These are phyloP conservation scores for Trematosphaeria pertusa DNA, from an alignment of 2,329 filamentous ascomycete species.

Conservation along the genomic window DNA sequence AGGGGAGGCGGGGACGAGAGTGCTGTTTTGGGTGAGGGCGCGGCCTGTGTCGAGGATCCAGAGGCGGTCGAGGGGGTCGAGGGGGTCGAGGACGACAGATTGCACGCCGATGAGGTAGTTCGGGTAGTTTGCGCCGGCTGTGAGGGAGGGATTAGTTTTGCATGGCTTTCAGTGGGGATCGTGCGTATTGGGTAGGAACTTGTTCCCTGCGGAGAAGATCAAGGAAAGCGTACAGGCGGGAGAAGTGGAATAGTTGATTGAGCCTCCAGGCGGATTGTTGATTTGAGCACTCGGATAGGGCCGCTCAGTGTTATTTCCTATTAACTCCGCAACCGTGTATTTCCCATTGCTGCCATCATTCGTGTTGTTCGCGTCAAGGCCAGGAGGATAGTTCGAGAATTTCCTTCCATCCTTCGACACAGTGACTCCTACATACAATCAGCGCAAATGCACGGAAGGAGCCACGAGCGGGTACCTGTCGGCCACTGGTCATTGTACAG, in stretches of 20 bases:
- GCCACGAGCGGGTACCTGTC: constrained; percentile 44
- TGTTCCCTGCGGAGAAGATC: no score
- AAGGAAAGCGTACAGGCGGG: constrained; percentile 48
- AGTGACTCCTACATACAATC: constrained; percentile 56
- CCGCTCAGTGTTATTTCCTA: constrained; percentile 51
- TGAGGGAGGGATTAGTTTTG: no score
- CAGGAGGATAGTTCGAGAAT: constrained; percentile 61
- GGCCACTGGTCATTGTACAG: constrained; percentile 60
- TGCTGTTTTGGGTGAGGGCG: constrained; percentile 42
- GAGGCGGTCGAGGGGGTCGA: constrained; percentile 56
- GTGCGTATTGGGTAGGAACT: no score
- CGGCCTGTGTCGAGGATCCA: constrained; percentile 62
- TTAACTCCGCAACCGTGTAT: constrained; percentile 59
- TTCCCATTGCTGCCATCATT: constrained; percentile 50
- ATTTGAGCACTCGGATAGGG: constrained; percentile 53
- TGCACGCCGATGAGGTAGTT: constrained; percentile 60
- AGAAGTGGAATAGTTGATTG: constrained; percentile 59
- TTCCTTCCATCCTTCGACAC: constrained; percentile 59
- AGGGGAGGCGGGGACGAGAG: constrained; percentile 44
- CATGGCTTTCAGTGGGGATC: no score
- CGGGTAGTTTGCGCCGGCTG: constrained; percentile 54
- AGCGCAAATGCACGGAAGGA: no score
- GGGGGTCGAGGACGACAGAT: constrained; percentile 59
- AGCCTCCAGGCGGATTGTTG: constrained; percentile 58
- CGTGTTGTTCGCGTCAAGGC: constrained; percentile 57